A percentile compares a stretch with the other conserved stretches of the same genome.
Evolutionary conservation across 345 rosid genomes (phyloP).

Genomic region (Bretschneidera sinensis): DNA sequence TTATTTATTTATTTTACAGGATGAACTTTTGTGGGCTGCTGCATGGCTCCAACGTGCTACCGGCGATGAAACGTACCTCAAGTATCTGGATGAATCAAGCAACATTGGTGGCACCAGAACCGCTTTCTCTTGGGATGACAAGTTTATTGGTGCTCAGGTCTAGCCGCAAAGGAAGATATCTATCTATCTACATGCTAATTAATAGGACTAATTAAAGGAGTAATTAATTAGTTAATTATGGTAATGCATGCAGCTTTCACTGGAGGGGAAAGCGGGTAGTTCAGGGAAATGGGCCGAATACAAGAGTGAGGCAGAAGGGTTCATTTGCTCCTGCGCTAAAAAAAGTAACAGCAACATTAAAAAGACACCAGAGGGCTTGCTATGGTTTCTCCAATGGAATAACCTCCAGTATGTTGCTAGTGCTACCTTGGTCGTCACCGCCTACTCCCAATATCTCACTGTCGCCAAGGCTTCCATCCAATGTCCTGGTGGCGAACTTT

Average conservation of each 20-base stretch:
- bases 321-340: slow-evolving; percentile 42
- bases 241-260: slow-evolving; percentile 25
- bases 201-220: no score
- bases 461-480: slow-evolving; percentile 26
- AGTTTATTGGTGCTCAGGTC: slow-evolving; percentile 32
- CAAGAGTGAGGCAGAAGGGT: slow-evolving; percentile 42
- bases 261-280: slow-evolving; percentile 13
- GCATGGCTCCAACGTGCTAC: slow-evolving; percentile 45
- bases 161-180: slow-evolving; percentile 36
- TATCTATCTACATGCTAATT: neutral
- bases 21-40: slow-evolving; percentile 44
- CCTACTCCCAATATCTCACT: slow-evolving; percentile 25
- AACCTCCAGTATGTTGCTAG: slow-evolving; percentile 32
- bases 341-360: slow-evolving; percentile 34
- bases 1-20: no score
- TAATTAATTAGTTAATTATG: no score
- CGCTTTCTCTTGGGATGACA: slow-evolving; percentile 30
- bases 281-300: slow-evolving; percentile 20
- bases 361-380: slow-evolving; percentile 32
- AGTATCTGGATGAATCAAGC: slow-evolving; percentile 10
- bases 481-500: slow-evolving; percentile 30
- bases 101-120: slow-evolving; percentile 24
- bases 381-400: slow-evolving; percentile 28
- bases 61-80: slow-evolving; percentile 16
- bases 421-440: slow-evolving; percentile 24